Percentiles rank a stretch among this genome's conserved stretches.
Evolutionary conservation across 441 rosid species (phyloP).

Genomic region (Corymbia citriodora): DNA sequence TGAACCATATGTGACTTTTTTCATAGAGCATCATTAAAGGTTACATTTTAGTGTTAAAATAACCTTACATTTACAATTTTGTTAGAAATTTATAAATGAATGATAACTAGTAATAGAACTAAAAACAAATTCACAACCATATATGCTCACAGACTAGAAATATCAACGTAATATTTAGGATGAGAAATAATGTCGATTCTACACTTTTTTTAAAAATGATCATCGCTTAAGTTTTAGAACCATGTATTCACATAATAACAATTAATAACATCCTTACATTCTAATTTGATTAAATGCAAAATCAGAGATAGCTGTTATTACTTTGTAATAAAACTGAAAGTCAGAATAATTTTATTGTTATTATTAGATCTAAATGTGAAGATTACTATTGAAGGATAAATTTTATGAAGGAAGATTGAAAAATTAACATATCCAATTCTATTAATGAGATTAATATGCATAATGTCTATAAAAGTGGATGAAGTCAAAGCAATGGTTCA

Average conservation of each 20-base stretch:
- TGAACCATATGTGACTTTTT: neutral
- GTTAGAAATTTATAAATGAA: neutral
- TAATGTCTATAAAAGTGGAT: neutral
- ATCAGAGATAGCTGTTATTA: neutral
- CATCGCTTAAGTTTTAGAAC: neutral
- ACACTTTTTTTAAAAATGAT: neutral
- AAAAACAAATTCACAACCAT: neutral
- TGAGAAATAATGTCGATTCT: neutral
- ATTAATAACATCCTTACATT: neutral
- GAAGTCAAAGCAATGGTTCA: neutral
- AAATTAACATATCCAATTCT: neutral
- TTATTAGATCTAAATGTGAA: neutral
- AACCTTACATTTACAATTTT: neutral
- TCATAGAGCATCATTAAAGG: neutral
- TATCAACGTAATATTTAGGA: neutral
- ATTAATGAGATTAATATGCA: rapidly evolving
- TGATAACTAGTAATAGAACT: neutral
- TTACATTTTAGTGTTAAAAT: neutral
- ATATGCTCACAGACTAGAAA: neutral
- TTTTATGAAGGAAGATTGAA: neutral
- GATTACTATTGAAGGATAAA: neutral
- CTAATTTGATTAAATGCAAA: neutral
- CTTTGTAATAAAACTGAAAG: neutral
- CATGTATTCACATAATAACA: neutral
- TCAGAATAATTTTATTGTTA: rapidly evolving